phyloP scores from a whole-genome alignment of 371 early-diverging fungal genomes.

The Apophysomyces sp. region DNA sequence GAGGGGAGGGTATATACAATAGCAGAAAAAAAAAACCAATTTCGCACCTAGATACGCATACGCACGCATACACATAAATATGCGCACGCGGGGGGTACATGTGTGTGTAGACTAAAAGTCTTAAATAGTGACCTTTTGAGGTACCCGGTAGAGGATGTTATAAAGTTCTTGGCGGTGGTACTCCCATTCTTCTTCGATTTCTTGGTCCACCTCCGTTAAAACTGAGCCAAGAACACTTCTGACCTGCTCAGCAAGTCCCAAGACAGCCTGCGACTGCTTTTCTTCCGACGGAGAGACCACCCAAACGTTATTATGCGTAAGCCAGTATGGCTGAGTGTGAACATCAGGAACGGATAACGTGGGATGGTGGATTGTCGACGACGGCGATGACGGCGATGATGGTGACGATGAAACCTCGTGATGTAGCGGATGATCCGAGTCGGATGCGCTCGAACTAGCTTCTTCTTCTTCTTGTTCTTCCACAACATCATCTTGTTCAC shows the following conservation, averaged over 20 bases:
- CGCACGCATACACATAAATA: too few species aligned
- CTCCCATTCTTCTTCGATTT: constrained; percentile 29
- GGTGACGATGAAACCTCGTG: not conserved
- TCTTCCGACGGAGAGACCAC: not conserved
- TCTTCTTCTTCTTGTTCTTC: not conserved
- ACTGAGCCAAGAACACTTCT: constrained; percentile 15
- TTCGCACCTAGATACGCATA: too few species aligned
- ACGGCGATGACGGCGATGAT: too few species aligned
- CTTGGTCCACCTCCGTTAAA: constrained; percentile 20
- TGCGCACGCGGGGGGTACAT: too few species aligned
- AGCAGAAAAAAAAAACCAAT: too few species aligned
- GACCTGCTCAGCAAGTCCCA: constrained; percentile 12
- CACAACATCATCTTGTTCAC: not conserved
- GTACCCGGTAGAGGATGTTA: not conserved
- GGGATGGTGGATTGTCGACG: too few species aligned
- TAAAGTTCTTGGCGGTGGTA: constrained; percentile 14
- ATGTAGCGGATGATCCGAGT: not conserved
- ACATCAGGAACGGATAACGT: not conserved
- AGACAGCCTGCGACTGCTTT: not conserved
- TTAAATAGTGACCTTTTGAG: too few species aligned
- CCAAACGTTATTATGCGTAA: not conserved
- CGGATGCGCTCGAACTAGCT: not conserved
- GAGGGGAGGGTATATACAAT: not conserved
- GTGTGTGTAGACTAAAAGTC: not conserved
- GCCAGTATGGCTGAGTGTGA: not conserved